Percentiles rank a stretch among this genome's conserved stretches.
Evolutionary conservation across 2,329 filamentous ascomycete species (phyloP).

Genomic region (Fusarium anthophilum): DNA sequence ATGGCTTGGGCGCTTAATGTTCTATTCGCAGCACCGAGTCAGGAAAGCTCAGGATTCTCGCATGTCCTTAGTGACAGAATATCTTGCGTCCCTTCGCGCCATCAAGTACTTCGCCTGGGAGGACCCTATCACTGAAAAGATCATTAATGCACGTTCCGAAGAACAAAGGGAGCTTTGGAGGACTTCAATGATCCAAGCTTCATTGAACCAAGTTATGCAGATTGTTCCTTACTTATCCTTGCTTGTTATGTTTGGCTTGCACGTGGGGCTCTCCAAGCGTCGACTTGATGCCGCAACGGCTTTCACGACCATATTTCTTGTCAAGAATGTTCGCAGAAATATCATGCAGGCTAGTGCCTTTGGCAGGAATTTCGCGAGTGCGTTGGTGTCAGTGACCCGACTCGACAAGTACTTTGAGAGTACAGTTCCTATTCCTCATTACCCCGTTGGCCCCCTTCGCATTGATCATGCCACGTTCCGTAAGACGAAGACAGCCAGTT

Average conservation of each 20-base stretch:
- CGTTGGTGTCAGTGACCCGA: constrained; percentile 57
- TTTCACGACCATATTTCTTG: constrained; percentile 65
- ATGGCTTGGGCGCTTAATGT: constrained; percentile 60
- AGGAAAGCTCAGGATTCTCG: constrained; percentile 65
- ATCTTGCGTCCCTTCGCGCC: constrained; percentile 64
- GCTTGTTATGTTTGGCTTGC: constrained; percentile 63
- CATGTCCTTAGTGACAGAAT: constrained; percentile 67
- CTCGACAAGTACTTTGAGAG: constrained; percentile 65
- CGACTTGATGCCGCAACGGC: constrained; percentile 65
- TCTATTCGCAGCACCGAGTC: constrained; percentile 60
- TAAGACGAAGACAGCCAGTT: constrained; percentile 60
- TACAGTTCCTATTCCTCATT: constrained; percentile 57
- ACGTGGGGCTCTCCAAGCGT: constrained; percentile 58
- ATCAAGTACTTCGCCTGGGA: constrained; percentile 72
- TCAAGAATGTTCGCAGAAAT: constrained; percentile 63
- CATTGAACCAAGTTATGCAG: constrained; percentile 60
- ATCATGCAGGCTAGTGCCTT: constrained; percentile 60
- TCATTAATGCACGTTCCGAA: constrained; percentile 58
- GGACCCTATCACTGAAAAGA: constrained; percentile 59
- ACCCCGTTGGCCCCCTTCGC: constrained; percentile 59
- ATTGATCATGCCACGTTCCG: constrained; percentile 59
- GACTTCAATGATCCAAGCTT: constrained; percentile 58
- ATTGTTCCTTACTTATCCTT: constrained; percentile 62
- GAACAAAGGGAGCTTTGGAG: constrained; percentile 66
- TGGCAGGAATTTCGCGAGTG: constrained; percentile 48